A percentile compares a stretch with the other conserved stretches of the same genome.
These are phyloP conservation scores for Mallotus repandus DNA, from an alignment of 441 rosid species.

Conservation along the genomic window DNA sequence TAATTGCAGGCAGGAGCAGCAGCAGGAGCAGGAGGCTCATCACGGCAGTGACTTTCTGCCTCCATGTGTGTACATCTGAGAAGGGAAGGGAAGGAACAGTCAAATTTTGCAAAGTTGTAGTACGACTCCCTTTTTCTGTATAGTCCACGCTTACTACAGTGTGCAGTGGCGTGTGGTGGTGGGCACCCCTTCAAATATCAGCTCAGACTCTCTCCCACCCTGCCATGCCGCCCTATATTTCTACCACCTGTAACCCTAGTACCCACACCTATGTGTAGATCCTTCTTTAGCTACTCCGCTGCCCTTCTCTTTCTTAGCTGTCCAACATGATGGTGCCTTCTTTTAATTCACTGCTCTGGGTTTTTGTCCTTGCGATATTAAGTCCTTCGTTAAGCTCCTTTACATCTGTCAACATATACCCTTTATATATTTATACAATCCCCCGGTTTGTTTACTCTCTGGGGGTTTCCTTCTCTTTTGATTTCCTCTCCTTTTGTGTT, in stretches of 20 bases:
- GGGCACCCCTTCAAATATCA: neutral
- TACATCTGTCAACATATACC: conserved; percentile 12
- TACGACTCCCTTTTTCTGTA: neutral
- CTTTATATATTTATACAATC: neutral
- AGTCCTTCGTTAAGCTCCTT: neutral
- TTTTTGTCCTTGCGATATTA: neutral
- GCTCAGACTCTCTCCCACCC: conserved; percentile 8
- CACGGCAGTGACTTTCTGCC: neutral
- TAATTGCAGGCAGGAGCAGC: conserved; percentile 19
- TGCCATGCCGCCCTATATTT: conserved; percentile 40
- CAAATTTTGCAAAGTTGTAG: neutral
- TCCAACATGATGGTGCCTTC: conserved; percentile 30
- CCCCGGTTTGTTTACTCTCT: neutral
- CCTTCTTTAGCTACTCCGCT: neutral
- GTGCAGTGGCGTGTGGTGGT: too few species aligned
- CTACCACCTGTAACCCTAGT: conserved; percentile 34
- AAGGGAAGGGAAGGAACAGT: neutral
- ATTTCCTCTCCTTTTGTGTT: neutral
- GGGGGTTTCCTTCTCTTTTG: neutral
- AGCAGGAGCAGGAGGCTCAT: too few species aligned
- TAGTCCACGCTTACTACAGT: conserved; percentile 7
- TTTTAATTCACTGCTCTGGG: conserved; percentile 35
- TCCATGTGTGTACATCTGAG: neutral
- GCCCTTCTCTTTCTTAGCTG: conserved; percentile 48
- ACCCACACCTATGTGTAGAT: conserved; percentile 21